Evolutionary conservation across 140 eudicot species (phyloP).

Genomic region (Ambrosia hybrid): DNA sequence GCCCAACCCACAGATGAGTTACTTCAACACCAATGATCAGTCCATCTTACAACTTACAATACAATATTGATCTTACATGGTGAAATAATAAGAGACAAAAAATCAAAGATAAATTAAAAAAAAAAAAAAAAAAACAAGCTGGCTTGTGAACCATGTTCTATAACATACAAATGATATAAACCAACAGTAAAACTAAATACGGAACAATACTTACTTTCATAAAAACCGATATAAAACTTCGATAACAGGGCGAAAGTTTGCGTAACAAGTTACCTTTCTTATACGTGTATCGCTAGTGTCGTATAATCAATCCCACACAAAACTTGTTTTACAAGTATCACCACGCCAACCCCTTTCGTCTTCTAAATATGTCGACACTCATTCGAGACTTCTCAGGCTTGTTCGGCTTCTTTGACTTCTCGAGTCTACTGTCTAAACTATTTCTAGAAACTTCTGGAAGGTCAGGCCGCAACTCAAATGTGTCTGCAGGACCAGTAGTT

Average conservation of each 20-base stretch:
- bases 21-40: constrained; percentile 13
- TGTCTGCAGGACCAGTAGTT: constrained; percentile 37
- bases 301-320: no score
- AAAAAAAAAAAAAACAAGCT: not conserved
- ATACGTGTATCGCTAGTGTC: not conserved
- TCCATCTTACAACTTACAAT: constrained; percentile 7
- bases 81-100: not conserved
- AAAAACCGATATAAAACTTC: constrained; percentile 7
- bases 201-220: constrained; percentile 25
- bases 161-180: constrained; percentile 33
- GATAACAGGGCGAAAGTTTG: constrained; percentile 8
- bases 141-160: constrained; percentile 29
- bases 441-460: constrained; percentile 77
- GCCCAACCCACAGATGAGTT: not conserved
- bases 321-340: not conserved
- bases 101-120: not conserved
- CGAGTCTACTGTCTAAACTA: constrained; percentile 94
- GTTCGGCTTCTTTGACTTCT: constrained; percentile 80
- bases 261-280: constrained; percentile 36
- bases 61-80: constrained; percentile 37
- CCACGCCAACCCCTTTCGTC: constrained; percentile 81
- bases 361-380: constrained; percentile 88
- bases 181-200: constrained; percentile 27
- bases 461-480: constrained; percentile 57
- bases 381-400: constrained; percentile 91